Evolutionary conservation across 2,329 filamentous ascomycete species (phyloP).

Genomic region (Aspergillus ruber): DNA sequence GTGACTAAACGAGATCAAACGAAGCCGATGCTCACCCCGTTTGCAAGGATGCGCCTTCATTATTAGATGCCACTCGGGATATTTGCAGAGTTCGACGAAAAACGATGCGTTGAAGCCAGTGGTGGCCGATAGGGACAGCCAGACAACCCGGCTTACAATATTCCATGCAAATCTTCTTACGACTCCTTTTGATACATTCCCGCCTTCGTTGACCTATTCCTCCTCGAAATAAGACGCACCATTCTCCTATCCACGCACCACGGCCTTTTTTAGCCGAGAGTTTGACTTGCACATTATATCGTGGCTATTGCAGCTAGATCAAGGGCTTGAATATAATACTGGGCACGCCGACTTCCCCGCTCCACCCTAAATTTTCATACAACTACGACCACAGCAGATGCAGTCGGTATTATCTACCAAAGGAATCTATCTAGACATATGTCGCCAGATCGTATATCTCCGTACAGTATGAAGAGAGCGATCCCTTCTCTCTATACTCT

Average conservation of each 20-base stretch:
- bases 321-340: neutral
- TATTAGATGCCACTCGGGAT: neutral
- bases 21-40: neutral
- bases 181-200: neutral
- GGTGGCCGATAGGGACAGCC: neutral
- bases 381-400: neutral
- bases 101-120: conserved; percentile 2
- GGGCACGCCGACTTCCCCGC: neutral
- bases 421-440: conserved; percentile 1
- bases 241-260: neutral
- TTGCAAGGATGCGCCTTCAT: neutral
- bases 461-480: neutral
- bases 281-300: neutral
- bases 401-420: neutral
- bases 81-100: neutral
- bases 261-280: neutral
- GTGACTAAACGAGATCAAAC: neutral
- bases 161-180: neutral
- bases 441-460: neutral
- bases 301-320: neutral
- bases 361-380: neutral
- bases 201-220: neutral
- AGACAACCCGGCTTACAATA: neutral
- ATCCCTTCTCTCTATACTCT: conserved; percentile 1
- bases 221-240: neutral